Conservation (phyloP, 495 filamentous ascomycete species). For the Neurospora intermedia region DNA sequence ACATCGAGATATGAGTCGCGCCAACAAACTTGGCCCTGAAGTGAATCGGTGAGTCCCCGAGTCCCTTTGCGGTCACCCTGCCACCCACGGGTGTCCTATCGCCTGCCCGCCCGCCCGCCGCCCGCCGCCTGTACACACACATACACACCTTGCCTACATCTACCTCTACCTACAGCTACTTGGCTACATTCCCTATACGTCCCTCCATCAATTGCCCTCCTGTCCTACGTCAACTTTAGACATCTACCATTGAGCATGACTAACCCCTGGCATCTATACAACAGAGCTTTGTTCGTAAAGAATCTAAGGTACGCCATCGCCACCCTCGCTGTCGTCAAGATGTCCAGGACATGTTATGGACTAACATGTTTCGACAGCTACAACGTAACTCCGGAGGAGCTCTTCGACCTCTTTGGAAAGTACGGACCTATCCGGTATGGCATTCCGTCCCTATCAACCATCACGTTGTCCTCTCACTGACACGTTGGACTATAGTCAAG, state of each 20-base stretch:
- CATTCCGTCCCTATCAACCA: not conserved
- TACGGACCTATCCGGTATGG: constrained; percentile 86
- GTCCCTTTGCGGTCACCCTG: constrained; percentile 21
- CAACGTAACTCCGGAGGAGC: constrained; percentile 87
- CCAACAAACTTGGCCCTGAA: constrained; percentile 87
- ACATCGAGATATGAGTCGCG: constrained; percentile 64
- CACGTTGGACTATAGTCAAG: constrained; percentile 56
- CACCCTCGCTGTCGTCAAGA: constrained; percentile 1
- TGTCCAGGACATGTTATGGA: not conserved
- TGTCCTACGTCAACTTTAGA: not conserved
- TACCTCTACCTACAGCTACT: not conserved
- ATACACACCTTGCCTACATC: not conserved
- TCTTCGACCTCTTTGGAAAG: constrained; percentile 91
- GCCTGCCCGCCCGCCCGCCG: not conserved
- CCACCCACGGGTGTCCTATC: not conserved
- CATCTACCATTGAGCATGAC: constrained; percentile 11
- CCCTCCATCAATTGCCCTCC: constrained; percentile 5
- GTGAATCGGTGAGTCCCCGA: constrained; percentile 70
- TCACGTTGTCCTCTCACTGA: constrained; percentile 18
- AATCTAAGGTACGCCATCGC: constrained; percentile 68
- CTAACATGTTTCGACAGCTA: constrained; percentile 48
- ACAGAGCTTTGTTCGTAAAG: constrained; percentile 94
- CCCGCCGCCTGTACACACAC: not conserved
- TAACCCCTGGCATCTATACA: constrained; percentile 19
- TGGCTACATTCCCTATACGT: not conserved